Evolutionary conservation across 805 yeast genomes (phyloP), one percentile per base, ranked within the genome.

Genomic region (Ogataea nitratoaversa): DNA sequence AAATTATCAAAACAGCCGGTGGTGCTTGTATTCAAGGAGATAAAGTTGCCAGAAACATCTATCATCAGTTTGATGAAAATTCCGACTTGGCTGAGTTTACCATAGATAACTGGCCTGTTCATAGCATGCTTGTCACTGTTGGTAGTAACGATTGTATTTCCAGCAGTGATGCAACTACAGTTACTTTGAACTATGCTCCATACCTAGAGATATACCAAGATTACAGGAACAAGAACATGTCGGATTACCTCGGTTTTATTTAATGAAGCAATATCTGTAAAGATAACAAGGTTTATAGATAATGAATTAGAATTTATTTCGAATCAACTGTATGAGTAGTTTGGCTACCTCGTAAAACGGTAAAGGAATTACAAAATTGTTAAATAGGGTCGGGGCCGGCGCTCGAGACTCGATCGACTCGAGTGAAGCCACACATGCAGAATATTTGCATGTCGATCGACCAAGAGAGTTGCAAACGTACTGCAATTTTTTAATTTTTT

Each of bases 1-100:
- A 37, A 14, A 14, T 45, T 8, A 37, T 40, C 24, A 48, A 48
- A 19, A 45, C 49, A 1, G 52, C 52, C 13, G 52, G 52, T 11
- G 38, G 52, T 47, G 52, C 52, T 12, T 43, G 18, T 30, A 37
- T 43, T 18, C 27, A 48, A 25, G 52, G 49, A 8, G 13, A 9
- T 9, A 32, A 28, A n/a, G 46, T 43, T 12, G 48, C 36, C 2
- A 30, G 23, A n/a, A 47, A 44, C 23, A 39, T 44, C 4, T 13
- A 36, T n/a, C 34, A 38, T n/a, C 29, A 19, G 14, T 18, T 36
- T 19, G 22, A 30, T 13, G 25, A 14, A 34, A 22, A 19, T 7
- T 20, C 19, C 16, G 16, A 27, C 20, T 18, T 16, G 24, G 17
- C 16, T 6, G 17, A 22, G 22, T 36, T n/a, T 24, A 36, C 23